phyloP scores from a whole-genome alignment of 306 rosid species.

The Ammopiptanthus mongolicus region DNA sequence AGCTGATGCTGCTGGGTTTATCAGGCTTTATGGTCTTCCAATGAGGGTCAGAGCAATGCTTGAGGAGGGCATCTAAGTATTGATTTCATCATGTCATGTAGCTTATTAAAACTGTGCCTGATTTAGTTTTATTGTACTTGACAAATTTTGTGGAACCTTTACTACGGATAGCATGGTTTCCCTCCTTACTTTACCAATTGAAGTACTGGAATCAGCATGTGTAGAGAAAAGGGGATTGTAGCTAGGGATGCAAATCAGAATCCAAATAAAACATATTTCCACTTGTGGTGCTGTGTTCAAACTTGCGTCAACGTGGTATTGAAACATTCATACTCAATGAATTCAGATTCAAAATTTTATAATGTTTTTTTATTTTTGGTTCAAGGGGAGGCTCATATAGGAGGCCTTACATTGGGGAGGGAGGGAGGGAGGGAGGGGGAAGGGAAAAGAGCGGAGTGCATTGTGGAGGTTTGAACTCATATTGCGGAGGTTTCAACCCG shows the following conservation, averaged over 20 bases:
- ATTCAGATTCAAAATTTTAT: neutral
- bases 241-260: neutral
- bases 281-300: neutral
- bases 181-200: neutral
- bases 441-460: too few relatives aligned
- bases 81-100: neutral
- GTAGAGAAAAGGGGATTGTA: slow-evolving; percentile 5
- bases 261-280: too few relatives aligned
- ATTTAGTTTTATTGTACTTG: neutral
- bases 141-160: neutral
- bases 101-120: neutral
- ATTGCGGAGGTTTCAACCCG: too few relatives aligned
- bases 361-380: too few relatives aligned
- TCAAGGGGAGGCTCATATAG: too few relatives aligned
- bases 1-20: slow-evolving; percentile 93
- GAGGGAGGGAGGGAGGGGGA: too few relatives aligned
- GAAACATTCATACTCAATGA: neutral
- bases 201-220: neutral
- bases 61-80: slow-evolving; percentile 39
- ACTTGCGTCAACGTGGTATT: neutral
- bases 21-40: slow-evolving; percentile 89
- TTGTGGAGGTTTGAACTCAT: too few relatives aligned
- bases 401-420: too few relatives aligned
- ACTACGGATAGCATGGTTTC: neutral
- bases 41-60: slow-evolving; percentile 87